Conservation (phyloP, 1,284 basidiomycete genomes). For the Pterulicium gracile region DNA sequence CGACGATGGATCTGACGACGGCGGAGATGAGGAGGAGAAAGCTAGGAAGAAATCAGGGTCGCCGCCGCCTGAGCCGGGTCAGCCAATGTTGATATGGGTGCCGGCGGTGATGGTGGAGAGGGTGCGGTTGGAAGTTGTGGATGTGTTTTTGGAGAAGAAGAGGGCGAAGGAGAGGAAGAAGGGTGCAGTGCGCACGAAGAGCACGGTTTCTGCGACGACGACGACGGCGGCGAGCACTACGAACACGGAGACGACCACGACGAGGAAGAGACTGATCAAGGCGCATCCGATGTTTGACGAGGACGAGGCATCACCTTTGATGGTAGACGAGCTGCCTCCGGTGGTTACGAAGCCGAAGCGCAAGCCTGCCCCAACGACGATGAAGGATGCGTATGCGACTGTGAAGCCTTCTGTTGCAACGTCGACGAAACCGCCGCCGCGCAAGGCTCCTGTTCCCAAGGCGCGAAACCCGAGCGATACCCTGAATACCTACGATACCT, state of each 20-base stretch:
- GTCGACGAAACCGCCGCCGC: no score
- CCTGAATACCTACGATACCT: neutral
- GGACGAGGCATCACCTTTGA: neutral
- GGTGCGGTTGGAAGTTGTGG: slow-evolving; percentile 52
- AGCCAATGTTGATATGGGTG: slow-evolving; percentile 58
- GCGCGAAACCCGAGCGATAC: neutral
- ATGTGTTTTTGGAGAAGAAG: slow-evolving; percentile 43
- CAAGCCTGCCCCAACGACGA: no score
- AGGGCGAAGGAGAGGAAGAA: slow-evolving; percentile 22
- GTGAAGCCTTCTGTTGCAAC: no score
- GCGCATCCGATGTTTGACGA: neutral
- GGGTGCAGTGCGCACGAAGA: no score
- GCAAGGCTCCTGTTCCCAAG: no score
- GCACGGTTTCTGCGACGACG: no score
- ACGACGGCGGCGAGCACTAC: no score
- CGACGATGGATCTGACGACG: slow-evolving; percentile 36
- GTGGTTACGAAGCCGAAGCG: no score
- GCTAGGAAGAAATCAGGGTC: slow-evolving; percentile 21
- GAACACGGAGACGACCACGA: neutral
- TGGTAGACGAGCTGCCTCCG: no score
- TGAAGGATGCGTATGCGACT: no score
- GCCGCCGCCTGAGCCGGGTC: slow-evolving; percentile 33
- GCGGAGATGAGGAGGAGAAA: slow-evolving; percentile 23
- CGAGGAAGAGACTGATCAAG: neutral
- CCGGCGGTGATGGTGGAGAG: slow-evolving; percentile 63